A percentile compares a stretch with the other conserved stretches of the same genome.
Conservation (phyloP, 2,329 filamentous ascomycete genomes). For the Ilyonectria destructans region DNA sequence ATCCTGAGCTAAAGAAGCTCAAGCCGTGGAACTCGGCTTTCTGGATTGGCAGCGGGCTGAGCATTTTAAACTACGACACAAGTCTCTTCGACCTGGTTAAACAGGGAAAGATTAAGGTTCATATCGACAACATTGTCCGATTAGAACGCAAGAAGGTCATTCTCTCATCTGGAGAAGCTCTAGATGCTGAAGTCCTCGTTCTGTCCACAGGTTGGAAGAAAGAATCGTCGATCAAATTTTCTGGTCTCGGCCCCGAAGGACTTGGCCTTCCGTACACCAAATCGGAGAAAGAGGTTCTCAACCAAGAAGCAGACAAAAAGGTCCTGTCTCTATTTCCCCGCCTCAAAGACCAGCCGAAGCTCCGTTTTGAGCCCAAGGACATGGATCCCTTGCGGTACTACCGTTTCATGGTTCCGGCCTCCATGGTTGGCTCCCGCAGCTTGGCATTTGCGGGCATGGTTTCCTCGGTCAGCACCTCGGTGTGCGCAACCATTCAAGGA, state of each 20-base stretch:
- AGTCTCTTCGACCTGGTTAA: conserved; percentile 68
- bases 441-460: conserved; percentile 56
- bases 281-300: conserved; percentile 35
- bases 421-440: conserved; percentile 40
- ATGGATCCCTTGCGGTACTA: conserved; percentile 46
- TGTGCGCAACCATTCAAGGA: conserved; percentile 58
- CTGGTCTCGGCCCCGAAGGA: conserved; percentile 15
- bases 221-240: conserved; percentile 62
- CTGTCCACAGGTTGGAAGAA: conserved; percentile 70
- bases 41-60: conserved; percentile 67
- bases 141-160: conserved; percentile 59
- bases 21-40: conserved; percentile 60
- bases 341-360: conserved; percentile 42
- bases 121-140: conserved; percentile 63
- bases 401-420: conserved; percentile 48
- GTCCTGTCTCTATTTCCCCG: conserved; percentile 32
- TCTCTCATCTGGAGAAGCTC: conserved; percentile 58
- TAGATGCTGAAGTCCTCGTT: conserved; percentile 64
- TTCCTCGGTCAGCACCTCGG: conserved; percentile 53
- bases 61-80: conserved; percentile 69
- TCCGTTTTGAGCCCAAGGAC: conserved; percentile 39
- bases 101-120: conserved; percentile 63
- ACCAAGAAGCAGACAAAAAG: not conserved
- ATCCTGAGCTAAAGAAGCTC: conserved; percentile 58
- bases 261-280: conserved; percentile 38